Evolutionary conservation across 306 rosid genomes (phyloP).

Genomic region (Pterocarpus santalinus): DNA sequence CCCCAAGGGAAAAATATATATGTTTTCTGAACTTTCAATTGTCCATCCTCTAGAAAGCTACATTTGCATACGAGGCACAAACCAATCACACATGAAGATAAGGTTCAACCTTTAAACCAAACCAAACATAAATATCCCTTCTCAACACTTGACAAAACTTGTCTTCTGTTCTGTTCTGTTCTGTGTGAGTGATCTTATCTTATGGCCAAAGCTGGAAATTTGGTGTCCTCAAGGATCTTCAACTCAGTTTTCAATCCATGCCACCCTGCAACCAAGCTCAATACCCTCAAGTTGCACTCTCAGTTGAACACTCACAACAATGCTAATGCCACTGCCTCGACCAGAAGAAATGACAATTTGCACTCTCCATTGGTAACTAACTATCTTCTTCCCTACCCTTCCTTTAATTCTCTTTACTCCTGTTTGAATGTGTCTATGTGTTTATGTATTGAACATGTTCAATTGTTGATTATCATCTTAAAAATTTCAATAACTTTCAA

Average conservation of each 20-base stretch:
- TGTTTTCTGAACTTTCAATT: too few species aligned
- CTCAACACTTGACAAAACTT: constrained; percentile 5
- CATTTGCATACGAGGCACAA: constrained; percentile 5
- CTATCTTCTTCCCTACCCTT: background rate
- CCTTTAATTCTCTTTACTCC: background rate
- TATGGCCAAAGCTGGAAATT: constrained; percentile 57
- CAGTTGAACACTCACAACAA: constrained; percentile 41
- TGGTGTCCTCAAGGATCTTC: constrained; percentile 34
- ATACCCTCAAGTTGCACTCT: constrained; percentile 36
- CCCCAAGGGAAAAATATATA: background rate
- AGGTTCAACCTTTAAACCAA: background rate
- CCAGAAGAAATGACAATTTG: constrained; percentile 46
- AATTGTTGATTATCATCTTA: constrained; percentile 6
- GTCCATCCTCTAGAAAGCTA: background rate
- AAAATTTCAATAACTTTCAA: background rate
- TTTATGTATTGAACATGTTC: background rate
- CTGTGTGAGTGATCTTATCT: background rate
- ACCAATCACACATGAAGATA: constrained; percentile 1
- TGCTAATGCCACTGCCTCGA: constrained; percentile 23
- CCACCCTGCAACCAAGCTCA: constrained; percentile 9
- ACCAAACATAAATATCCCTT: background rate
- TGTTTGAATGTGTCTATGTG: background rate
- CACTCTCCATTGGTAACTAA: constrained; percentile 53
- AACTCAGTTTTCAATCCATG: constrained; percentile 44
- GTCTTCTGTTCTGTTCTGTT: background rate